Evolutionary conservation across 768 basidiomycete genomes (phyloP).

Genomic region (Jaapia argillacea): DNA sequence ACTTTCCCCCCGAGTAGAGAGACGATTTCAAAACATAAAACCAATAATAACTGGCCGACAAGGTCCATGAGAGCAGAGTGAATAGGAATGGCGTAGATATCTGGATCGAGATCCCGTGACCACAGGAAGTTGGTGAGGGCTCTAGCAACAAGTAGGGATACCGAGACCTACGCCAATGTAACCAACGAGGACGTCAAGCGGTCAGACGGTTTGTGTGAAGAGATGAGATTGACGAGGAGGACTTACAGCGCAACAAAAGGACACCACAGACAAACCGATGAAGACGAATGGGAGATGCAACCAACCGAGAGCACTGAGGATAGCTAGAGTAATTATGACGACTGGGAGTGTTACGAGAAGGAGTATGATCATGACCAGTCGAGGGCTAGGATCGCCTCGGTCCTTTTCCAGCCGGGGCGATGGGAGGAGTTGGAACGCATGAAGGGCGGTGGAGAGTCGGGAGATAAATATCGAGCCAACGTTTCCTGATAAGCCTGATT

Average conservation of each 20-base stretch:
- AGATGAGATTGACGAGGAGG: slow-evolving; percentile 4
- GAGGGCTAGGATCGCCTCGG: slow-evolving; percentile 22
- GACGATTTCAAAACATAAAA: slow-evolving; percentile 63
- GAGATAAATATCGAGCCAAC: slow-evolving; percentile 90
- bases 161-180: slow-evolving; percentile 41
- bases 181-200: background rate
- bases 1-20: slow-evolving; percentile 25
- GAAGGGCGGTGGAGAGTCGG: slow-evolving; percentile 81
- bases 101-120: slow-evolving; percentile 72
- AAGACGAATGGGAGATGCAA: slow-evolving; percentile 62
- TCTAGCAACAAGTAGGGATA: slow-evolving; percentile 61
- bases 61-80: slow-evolving; percentile 87
- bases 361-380: slow-evolving; percentile 58
- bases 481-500: slow-evolving; percentile 73
- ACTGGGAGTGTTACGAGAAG: slow-evolving; percentile 73
- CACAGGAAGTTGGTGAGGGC: slow-evolving; percentile 68
- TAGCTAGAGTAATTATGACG: slow-evolving; percentile 59
- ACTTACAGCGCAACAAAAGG: slow-evolving; percentile 74
- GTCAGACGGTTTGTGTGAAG: background rate
- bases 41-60: slow-evolving; percentile 71
- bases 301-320: slow-evolving; percentile 69
- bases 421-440: slow-evolving; percentile 33
- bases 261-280: slow-evolving; percentile 50
- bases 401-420: slow-evolving; percentile 4
- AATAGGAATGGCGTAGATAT: slow-evolving; percentile 88